A percentile compares a stretch with the other conserved stretches of the same genome.
These are phyloP conservation scores for Ogataea pilisensis DNA, from an alignment of 805 yeast species.

Conservation along the genomic window DNA sequence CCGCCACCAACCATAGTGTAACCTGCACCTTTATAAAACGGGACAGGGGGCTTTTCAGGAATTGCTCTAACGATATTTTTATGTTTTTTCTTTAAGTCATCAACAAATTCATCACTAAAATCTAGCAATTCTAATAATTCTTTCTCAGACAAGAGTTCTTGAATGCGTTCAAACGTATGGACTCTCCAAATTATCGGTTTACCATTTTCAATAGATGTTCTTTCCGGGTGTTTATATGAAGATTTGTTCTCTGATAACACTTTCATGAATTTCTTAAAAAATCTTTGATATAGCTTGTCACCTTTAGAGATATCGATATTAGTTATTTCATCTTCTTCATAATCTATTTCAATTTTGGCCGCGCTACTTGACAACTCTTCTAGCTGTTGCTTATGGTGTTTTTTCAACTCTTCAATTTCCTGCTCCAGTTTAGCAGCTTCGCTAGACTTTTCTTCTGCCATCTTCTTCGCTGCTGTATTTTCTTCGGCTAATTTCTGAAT, in stretches of 20 bases:
- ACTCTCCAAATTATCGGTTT: slow-evolving; percentile 24
- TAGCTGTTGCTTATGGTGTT: background rate
- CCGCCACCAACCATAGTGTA: slow-evolving; percentile 38
- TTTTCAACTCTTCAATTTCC: background rate
- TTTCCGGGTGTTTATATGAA: slow-evolving; percentile 15
- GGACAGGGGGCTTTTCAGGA: slow-evolving; percentile 36
- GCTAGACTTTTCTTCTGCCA: background rate
- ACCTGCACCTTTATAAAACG: slow-evolving; percentile 18
- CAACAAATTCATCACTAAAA: slow-evolving; percentile 33
- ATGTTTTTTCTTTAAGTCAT: slow-evolving; percentile 41
- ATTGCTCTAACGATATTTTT: slow-evolving; percentile 36
- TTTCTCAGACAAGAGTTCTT: slow-evolving; percentile 2
- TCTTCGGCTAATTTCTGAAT: background rate
- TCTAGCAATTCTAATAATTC: slow-evolving; percentile 4
- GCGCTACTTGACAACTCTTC: background rate
- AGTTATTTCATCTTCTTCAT: slow-evolving; percentile 1
- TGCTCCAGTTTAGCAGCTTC: background rate
- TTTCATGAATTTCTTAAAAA: slow-evolving; percentile 11
- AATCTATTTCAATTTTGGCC: slow-evolving; percentile 1
- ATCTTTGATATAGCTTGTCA: slow-evolving; percentile 4
- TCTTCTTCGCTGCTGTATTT: background rate
- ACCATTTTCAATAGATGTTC: slow-evolving; percentile 15
- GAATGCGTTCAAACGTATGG: slow-evolving; percentile 13
- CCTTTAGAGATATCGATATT: slow-evolving; percentile 5
- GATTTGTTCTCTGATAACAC: slow-evolving; percentile 9